Evolutionary conservation across 1,139 yeast species (phyloP).

Genomic region (Suhomyces bribrorum): DNA sequence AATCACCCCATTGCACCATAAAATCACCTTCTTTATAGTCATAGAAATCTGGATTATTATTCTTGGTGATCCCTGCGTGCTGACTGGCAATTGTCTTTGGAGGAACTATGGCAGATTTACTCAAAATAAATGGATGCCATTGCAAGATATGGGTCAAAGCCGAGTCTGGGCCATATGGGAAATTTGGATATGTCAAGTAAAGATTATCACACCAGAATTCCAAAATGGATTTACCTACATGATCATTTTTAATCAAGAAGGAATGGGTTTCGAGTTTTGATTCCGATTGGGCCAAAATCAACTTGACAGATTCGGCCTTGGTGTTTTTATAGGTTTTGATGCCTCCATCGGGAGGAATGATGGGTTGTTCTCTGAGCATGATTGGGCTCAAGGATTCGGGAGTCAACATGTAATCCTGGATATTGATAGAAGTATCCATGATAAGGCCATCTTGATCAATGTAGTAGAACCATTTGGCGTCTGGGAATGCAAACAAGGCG

Average conservation of each 20-base stretch:
- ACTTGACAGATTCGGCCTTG: constrained; percentile 52
- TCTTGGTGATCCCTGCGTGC: constrained; percentile 19
- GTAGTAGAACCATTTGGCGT: constrained; percentile 83
- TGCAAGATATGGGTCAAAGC: constrained; percentile 82
- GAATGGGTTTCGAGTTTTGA: constrained; percentile 64
- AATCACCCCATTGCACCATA: constrained; percentile 59
- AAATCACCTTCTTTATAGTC: constrained; percentile 64
- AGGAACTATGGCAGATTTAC: constrained; percentile 74
- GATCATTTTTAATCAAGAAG: constrained; percentile 66
- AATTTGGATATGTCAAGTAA: constrained; percentile 63
- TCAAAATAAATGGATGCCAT: constrained; percentile 86
- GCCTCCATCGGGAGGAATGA: constrained; percentile 65
- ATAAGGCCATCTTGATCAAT: constrained; percentile 74
- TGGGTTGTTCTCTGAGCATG: constrained; percentile 65
- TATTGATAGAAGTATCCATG: constrained; percentile 61
- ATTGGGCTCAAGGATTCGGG: constrained; percentile 58
- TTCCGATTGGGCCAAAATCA: constrained; percentile 68
- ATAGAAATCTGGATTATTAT: constrained; percentile 17
- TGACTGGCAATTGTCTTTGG: constrained; percentile 41
- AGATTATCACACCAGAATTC: constrained; percentile 78
- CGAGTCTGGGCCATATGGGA: constrained; percentile 60
- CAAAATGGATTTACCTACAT: constrained; percentile 62
- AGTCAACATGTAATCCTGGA: constrained; percentile 57
- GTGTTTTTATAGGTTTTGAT: constrained; percentile 69
- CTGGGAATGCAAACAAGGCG: constrained; percentile 85